Base-by-base conservation (phyloP, 805 yeast genomes). In the Barnettozyma salicaria region DNA sequence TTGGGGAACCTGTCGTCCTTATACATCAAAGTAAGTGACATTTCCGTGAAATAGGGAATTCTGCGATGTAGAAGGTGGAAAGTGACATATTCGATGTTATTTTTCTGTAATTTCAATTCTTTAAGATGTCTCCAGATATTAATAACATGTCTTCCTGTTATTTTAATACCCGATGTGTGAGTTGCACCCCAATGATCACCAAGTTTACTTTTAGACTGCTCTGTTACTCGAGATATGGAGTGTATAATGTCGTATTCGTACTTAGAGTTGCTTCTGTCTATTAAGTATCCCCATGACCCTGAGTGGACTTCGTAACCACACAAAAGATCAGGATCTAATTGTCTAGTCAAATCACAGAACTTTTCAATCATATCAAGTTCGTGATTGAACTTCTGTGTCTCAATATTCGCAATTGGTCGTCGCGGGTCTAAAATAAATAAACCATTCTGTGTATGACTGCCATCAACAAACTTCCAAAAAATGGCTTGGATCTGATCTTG, bases 261-360 rank as follows among this genome's bases (percentile, higher is more conserved):
- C 2, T 53, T 59, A 0, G 40, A 43, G 13, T 64, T 55, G 39
- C 73, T 69, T 31, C 98, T 57, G 36, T 84, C 92, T 19, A 84
- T 67, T 0, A 89, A 36, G 50, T 84, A 92, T 0, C 98, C 97
- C 97, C 97, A 90, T 0, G 97, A 85, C 0, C 72, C 50, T 1
- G 78, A 62, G 44, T 86, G 83, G 6, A 86, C 70, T 51, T 92
- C 98, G 55, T 72, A 92, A 0, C 97, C 97, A 0, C 85, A 70
- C 6, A 92, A 52, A 21, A 92, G 75, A 55, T 92, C 98, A 0
- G 97, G 97, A 53, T 92, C 97, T 35, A 76, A 67, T 2, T 64
- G 47, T 14, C 76, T 70, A 0, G 85, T 78, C 12, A 81, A 44
- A 2, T 69, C 65, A 0, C 78, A 60, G 7, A 90, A 60, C 6